Conservation (phyloP, 192 early-diverging fungal genomes). For the Powellomyces hirtus region DNA sequence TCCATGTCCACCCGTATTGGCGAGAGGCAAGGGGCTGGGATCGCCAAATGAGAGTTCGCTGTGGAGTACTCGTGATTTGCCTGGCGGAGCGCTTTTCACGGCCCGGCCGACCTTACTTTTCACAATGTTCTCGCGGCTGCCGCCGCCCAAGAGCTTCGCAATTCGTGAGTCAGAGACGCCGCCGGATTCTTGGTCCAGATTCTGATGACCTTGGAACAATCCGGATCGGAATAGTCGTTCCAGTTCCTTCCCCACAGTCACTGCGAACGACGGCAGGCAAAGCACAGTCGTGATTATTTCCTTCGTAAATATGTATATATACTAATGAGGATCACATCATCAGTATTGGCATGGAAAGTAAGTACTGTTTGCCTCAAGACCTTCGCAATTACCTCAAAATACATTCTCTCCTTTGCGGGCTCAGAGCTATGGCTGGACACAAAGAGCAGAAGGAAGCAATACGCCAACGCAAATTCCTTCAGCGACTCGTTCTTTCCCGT, state of each 20-base stretch:
- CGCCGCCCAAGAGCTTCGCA: constrained; percentile 1
- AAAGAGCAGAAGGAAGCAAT: constrained; percentile 50
- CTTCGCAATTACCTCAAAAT: constrained; percentile 42
- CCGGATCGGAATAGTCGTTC: constrained; percentile 46
- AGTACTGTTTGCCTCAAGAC: neutral
- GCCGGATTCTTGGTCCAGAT: neutral
- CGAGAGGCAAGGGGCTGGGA: too few species aligned
- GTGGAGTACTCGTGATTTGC: too few species aligned
- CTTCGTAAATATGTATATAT: constrained; percentile 46
- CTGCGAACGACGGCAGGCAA: constrained; percentile 19
- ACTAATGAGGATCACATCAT: constrained; percentile 8
- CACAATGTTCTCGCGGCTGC: too few species aligned
- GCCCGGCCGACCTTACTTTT: too few species aligned
- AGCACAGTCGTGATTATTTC: constrained; percentile 31
- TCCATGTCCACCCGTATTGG: too few species aligned
- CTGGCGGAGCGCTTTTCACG: too few species aligned
- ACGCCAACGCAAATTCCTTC: constrained; percentile 34
- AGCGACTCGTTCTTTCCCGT: constrained; percentile 10
- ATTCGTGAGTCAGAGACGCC: neutral
- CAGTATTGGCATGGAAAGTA: neutral
- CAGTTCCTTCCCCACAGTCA: constrained; percentile 35
- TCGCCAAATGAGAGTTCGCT: too few species aligned
- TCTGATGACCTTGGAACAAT: constrained; percentile 31
- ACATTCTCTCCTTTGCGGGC: constrained; percentile 45
- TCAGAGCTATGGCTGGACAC: constrained; percentile 24